Evolutionary conservation across 495 filamentous ascomycete species (phyloP).

Genomic region (Neurospora hispaniola): DNA sequence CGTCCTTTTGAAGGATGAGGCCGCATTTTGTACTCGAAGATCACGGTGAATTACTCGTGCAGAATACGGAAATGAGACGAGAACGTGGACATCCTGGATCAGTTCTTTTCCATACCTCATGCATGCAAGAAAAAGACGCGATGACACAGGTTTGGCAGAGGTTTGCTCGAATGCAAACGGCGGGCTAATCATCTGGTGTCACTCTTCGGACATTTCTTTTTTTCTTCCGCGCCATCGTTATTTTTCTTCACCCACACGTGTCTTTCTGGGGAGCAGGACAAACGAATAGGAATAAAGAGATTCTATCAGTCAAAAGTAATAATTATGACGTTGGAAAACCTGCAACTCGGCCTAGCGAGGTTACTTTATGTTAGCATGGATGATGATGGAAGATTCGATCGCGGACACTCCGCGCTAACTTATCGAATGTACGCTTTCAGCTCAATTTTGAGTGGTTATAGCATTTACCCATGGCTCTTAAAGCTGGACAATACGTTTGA

Average conservation of each 20-base stretch:
- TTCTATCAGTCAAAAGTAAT: background rate
- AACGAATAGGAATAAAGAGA: background rate
- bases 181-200: background rate
- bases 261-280: background rate
- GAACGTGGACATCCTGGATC: background rate
- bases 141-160: background rate
- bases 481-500: background rate
- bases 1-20: background rate
- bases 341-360: background rate
- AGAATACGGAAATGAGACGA: background rate
- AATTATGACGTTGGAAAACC: background rate
- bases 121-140: background rate
- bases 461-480: background rate
- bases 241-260: background rate
- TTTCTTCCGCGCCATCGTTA: background rate
- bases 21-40: background rate
- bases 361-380: background rate
- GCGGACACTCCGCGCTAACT: conserved; percentile 3
- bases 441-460: background rate
- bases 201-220: background rate
- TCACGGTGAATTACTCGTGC: background rate
- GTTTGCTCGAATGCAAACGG: background rate
- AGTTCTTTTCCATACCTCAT: background rate
- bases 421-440: background rate
- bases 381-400: background rate